Evolutionary conservation across 1,284 basidiomycete genomes (phyloP).

Genomic region (Pseudozyma sp.): DNA sequence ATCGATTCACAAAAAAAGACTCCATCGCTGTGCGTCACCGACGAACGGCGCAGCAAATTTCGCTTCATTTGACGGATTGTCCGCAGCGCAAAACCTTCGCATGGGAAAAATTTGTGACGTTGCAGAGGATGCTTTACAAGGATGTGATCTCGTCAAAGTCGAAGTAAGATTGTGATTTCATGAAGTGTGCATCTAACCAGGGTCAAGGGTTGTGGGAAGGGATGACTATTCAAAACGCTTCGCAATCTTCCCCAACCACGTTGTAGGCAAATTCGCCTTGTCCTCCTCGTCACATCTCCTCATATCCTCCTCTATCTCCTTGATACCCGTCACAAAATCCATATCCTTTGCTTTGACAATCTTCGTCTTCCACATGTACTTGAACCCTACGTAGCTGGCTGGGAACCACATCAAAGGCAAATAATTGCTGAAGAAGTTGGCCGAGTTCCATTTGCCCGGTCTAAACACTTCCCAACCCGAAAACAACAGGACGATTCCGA

Average conservation of each 20-base stretch:
- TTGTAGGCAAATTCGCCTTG: conserved; percentile 13
- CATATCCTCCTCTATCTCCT: conserved; percentile 52
- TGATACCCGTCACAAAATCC: conserved; percentile 74
- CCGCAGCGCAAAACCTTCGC: too few relatives aligned
- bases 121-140: too few relatives aligned
- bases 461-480: conserved; percentile 69
- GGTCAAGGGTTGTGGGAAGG: too few relatives aligned
- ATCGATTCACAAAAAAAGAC: too few relatives aligned
- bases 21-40: too few relatives aligned
- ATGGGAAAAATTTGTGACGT: too few relatives aligned
- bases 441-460: conserved; percentile 49
- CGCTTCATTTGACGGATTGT: too few relatives aligned
- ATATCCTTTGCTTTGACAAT: conserved; percentile 40
- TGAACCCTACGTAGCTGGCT: conserved; percentile 75
- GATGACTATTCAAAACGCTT: conserved; percentile 22
- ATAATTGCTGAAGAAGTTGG: conserved; percentile 82
- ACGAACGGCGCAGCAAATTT: too few relatives aligned
- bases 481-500: conserved; percentile 53
- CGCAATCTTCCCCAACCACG: conserved; percentile 14
- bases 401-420: conserved; percentile 81
- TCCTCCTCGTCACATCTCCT: conserved; percentile 30
- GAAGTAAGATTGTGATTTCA: too few relatives aligned
- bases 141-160: too few relatives aligned
- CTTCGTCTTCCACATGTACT: conserved; percentile 72
- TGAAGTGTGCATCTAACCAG: too few relatives aligned